phyloP scores from a whole-genome alignment of 208 protist species.

The Endotrypanum monterogeii region DNA sequence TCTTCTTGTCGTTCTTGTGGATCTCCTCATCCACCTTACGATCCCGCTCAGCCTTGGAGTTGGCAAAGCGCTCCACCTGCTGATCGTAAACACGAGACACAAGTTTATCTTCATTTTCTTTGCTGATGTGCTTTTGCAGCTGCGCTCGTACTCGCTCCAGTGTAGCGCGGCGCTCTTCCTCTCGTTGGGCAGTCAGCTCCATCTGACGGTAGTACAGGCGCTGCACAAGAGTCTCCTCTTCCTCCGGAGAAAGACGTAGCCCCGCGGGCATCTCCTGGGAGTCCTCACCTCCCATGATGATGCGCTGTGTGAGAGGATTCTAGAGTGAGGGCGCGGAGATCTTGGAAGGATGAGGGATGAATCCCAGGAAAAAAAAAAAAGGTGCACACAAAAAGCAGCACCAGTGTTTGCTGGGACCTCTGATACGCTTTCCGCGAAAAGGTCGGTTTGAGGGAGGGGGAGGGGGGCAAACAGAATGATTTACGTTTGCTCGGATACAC shows the following conservation, averaged over 20 bases:
- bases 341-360: background rate
- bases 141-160: slow-evolving; percentile 43
- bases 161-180: slow-evolving; percentile 54
- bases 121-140: slow-evolving; percentile 42
- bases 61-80: slow-evolving; percentile 72
- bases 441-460: background rate
- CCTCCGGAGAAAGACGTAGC: slow-evolving; percentile 48
- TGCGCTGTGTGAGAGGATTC: background rate
- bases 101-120: slow-evolving; percentile 57
- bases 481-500: no score
- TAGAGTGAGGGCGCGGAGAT: background rate
- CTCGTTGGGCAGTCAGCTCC: slow-evolving; percentile 62
- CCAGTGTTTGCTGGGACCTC: background rate
- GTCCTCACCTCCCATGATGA: slow-evolving; percentile 23
- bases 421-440: background rate
- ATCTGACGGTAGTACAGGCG: slow-evolving; percentile 83
- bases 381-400: background rate
- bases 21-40: slow-evolving; percentile 55
- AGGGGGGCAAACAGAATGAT: no score
- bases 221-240: slow-evolving; percentile 67
- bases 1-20: slow-evolving; percentile 68
- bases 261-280: slow-evolving; percentile 22
- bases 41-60: slow-evolving; percentile 57
- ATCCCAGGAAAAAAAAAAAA: background rate
- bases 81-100: slow-evolving; percentile 81